Evolutionary conservation across 768 basidiomycete species (phyloP).

Genomic region (Russula foetens): DNA sequence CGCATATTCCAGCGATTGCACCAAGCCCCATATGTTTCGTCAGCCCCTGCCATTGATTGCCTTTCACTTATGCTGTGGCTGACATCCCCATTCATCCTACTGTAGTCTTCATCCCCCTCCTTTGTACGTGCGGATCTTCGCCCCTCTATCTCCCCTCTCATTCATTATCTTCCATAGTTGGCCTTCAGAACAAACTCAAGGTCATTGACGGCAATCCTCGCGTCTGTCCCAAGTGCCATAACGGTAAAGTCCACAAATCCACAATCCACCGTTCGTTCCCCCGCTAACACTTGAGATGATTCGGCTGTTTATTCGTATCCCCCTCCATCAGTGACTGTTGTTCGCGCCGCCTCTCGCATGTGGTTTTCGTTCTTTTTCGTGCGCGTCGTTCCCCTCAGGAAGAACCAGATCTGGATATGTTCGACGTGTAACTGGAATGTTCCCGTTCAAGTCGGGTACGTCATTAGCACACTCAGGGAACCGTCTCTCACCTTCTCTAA

Average conservation of each 20-base stretch:
- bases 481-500: neutral
- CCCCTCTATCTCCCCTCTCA: neutral
- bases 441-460: slow-evolving; percentile 44
- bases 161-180: slow-evolving; percentile 38
- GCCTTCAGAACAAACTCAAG: slow-evolving; percentile 53
- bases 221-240: slow-evolving; percentile 65
- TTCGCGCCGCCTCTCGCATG: slow-evolving; percentile 52
- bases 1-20: neutral
- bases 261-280: slow-evolving; percentile 11
- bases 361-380: slow-evolving; percentile 78
- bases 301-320: neutral
- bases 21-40: slow-evolving; percentile 4
- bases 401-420: slow-evolving; percentile 61
- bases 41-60: neutral
- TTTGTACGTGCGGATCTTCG: slow-evolving; percentile 24
- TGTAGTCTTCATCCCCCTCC: slow-evolving; percentile 31
- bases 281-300: neutral
- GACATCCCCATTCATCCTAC: neutral
- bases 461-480: neutral
- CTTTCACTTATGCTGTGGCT: neutral
- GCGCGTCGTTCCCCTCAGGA: slow-evolving; percentile 57
- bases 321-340: slow-evolving; percentile 42
- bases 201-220: slow-evolving; percentile 45
- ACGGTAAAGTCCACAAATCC: slow-evolving; percentile 34
- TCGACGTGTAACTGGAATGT: slow-evolving; percentile 61